Evolutionary conservation across 2,329 filamentous ascomycete genomes (phyloP), one percentile per base, ranked within the genome.

Genomic region (Cadophora luteo-olivacea): DNA sequence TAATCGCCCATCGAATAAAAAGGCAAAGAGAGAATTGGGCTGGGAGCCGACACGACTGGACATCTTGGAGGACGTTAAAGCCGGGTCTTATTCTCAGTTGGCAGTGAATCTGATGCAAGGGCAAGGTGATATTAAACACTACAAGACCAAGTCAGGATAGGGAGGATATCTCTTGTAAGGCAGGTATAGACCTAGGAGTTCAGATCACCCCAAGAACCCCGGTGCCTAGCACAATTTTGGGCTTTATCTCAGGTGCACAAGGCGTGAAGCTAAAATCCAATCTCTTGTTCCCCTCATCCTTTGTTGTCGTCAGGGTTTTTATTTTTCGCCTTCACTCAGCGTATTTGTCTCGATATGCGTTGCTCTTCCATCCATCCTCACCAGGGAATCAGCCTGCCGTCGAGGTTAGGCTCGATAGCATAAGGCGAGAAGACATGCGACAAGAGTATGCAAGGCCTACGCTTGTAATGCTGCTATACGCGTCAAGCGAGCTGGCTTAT

Each of bases 371-470:
- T 4, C 81, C 19, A 71, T 85, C 84, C 0, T 82, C 80, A 0
- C 62, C 19, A 9, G 57, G 83, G 73, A 86, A 86, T 84, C 85
- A 87, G 57, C 81, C 84, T 52, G 81, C 82, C 0, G 75, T 75
- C 19, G 70, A 68, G 19, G 74, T 76, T 29, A 73, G 74, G 48
- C 70, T 71, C 14, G 73, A 65, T 14, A 74, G 73, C 73, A 76
- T 75, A 25, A 76, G 3, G 72, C 69, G 0, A 69, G 54, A 32
- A 76, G 19, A 16, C 73, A 74, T 33, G 75, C 62, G 29, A 72
- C 2, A 7, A 76, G 66, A n/a, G 73, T 76, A n/a, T 76, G 58
- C n/a, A 75, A 16, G 2, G 73, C 75, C 72, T 76, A 38, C 14
- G 36, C 2, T 38, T 24, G 4, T 14, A 38, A n/a, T n/a, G n/a